Percentiles rank a stretch among this genome's conserved stretches.
Evolutionary conservation across 148 eudicot genomes (phyloP).

Genomic region (Agrostemma githago): DNA sequence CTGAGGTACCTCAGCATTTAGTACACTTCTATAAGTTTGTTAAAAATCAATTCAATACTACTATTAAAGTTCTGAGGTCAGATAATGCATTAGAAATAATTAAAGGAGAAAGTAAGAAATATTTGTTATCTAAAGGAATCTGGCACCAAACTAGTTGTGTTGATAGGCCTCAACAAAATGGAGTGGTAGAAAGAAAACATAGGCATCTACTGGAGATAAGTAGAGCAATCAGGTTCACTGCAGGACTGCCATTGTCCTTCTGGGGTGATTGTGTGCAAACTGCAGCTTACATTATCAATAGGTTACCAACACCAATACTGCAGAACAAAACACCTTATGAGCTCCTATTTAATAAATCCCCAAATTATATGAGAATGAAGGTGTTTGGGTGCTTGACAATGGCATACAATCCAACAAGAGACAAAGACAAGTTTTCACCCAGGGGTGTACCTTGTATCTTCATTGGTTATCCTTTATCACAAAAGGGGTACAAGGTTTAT

Average conservation of each 20-base stretch:
- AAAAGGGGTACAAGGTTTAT: not conserved
- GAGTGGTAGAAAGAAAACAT: not conserved
- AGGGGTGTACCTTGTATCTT: conserved; percentile 1
- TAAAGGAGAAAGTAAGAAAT: not conserved
- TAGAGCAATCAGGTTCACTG: not conserved
- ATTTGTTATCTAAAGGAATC: not conserved
- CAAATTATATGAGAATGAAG: not conserved
- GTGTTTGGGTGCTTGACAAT: not conserved
- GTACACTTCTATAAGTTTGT: not conserved
- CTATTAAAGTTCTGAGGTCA: not conserved
- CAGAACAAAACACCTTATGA: not conserved
- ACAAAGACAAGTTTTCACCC: not conserved
- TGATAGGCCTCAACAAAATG: conserved; percentile 7
- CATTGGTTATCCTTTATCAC: not conserved
- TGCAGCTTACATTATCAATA: not conserved
- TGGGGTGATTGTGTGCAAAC: conserved; percentile 11
- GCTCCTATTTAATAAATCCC: not conserved
- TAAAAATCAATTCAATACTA: not conserved
- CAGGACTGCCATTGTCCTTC: not conserved
- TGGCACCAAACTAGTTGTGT: not conserved
- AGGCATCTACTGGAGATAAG: not conserved
- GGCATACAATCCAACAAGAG: not conserved
- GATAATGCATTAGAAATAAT: not conserved
- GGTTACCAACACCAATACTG: not conserved
- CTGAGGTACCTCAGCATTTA: not conserved